These are phyloP conservation scores for Cupressus sempervirens DNA, from an alignment of 75 land plant species.

Conservation along the genomic window DNA sequence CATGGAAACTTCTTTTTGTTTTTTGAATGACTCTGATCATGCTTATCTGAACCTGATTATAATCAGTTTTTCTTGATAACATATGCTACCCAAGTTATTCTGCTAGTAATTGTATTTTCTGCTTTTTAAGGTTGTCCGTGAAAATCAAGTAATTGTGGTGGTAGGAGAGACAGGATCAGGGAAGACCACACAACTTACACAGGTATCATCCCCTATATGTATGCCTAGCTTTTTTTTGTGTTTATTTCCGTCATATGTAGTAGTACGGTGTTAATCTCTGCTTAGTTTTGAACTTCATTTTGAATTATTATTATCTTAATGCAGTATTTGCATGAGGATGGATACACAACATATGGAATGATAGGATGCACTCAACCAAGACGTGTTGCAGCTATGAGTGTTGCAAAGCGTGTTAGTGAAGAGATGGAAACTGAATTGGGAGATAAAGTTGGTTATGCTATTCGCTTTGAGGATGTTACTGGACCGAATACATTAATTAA, in stretches of 20 bases:
- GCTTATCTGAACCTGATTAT: background rate
- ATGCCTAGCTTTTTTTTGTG: background rate
- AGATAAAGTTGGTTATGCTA: constrained; percentile 98
- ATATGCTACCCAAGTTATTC: background rate
- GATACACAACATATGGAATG: constrained; percentile 75
- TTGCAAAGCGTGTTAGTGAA: constrained; percentile 96
- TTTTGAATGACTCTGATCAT: background rate
- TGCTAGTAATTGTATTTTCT: background rate
- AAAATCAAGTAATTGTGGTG: constrained; percentile 92
- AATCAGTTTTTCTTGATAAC: background rate
- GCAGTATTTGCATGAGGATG: constrained; percentile 95
- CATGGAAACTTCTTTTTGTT: constrained; percentile 11
- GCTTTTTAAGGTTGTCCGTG: constrained; percentile 69
- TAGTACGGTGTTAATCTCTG: background rate
- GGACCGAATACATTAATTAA: constrained; percentile 91
- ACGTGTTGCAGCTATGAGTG: constrained; percentile 99
- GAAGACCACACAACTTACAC: constrained; percentile 96
- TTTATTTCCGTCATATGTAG: background rate
- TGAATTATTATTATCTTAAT: background rate
- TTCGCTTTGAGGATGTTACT: constrained; percentile 98
- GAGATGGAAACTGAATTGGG: constrained; percentile 94
- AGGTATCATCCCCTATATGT: constrained; percentile 40
- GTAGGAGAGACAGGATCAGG: constrained; percentile 99
- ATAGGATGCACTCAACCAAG: constrained; percentile 98
- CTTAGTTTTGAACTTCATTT: background rate